phyloP scores from a whole-genome alignment of 164 flowering plant species.

The Chloranthus sessilifolius region DNA sequence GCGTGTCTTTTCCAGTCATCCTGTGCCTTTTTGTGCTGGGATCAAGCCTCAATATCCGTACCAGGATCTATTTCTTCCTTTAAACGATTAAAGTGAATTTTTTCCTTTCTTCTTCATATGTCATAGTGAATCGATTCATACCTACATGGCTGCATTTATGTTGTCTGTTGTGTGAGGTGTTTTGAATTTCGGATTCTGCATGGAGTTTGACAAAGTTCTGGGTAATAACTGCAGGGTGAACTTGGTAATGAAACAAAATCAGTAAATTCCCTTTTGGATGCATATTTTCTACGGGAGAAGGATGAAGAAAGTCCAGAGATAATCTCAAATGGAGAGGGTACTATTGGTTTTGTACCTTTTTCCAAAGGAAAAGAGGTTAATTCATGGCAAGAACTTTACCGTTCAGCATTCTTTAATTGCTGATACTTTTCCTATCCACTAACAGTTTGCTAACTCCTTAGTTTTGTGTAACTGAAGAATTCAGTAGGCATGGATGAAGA shows the following conservation, averaged over 20 bases:
- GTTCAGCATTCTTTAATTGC: slow-evolving; percentile 13
- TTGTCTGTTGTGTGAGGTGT: not conserved
- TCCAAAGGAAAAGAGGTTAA: slow-evolving; percentile 42
- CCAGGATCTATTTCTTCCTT: not conserved
- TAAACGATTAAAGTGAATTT: too few species aligned
- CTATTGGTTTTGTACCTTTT: slow-evolving; percentile 11
- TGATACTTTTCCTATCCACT: not conserved
- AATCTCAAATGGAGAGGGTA: slow-evolving; percentile 15
- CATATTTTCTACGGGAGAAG: slow-evolving; percentile 42
- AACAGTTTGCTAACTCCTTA: not conserved
- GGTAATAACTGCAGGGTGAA: slow-evolving; percentile 37
- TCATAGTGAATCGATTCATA: too few species aligned
- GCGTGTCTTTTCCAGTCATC: too few species aligned
- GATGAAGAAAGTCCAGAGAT: slow-evolving; percentile 23
- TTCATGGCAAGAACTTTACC: slow-evolving; percentile 14
- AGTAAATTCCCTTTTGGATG: slow-evolving; percentile 48
- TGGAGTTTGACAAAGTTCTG: slow-evolving; percentile 7
- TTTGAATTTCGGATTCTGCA: not conserved
- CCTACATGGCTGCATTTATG: not conserved
- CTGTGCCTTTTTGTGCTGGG: too few species aligned
- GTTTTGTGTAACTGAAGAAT: slow-evolving; percentile 30
- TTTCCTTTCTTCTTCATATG: too few species aligned
- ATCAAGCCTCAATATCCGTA: not conserved
- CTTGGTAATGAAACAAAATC: slow-evolving; percentile 21
- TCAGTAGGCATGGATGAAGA: slow-evolving; percentile 24